These are phyloP conservation scores for Trichoderma arundinaceum DNA, from an alignment of 2,329 filamentous ascomycete species.

Conservation along the genomic window DNA sequence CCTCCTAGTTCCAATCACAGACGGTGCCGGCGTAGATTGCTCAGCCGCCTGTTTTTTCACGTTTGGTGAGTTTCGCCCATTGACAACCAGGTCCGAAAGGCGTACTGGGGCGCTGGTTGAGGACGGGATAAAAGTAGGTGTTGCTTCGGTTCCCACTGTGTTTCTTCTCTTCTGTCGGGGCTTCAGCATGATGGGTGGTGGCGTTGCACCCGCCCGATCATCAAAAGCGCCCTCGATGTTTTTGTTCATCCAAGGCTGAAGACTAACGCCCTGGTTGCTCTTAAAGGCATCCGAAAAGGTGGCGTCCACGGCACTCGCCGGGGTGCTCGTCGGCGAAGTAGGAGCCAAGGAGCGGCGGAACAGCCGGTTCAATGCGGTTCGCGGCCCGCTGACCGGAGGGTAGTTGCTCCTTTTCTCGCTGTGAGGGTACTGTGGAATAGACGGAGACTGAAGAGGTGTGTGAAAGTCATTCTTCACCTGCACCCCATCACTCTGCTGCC, in stretches of 20 bases:
- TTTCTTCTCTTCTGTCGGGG: conserved; percentile 42
- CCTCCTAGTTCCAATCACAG: conserved; percentile 41
- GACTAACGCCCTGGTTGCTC: conserved; percentile 36
- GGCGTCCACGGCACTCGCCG: conserved; percentile 30
- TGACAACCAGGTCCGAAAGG: conserved; percentile 15
- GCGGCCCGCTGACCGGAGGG: conserved; percentile 54
- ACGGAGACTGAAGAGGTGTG: conserved; percentile 38
- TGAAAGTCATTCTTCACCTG: conserved; percentile 39
- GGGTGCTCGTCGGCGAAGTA: conserved; percentile 33
- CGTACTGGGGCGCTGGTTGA: conserved; percentile 31
- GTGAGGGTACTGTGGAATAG: conserved; percentile 30
- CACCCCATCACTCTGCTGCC: conserved; percentile 42
- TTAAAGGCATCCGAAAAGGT: conserved; percentile 33
- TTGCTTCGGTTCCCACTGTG: conserved; percentile 36
- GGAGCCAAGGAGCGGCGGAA: conserved; percentile 58
- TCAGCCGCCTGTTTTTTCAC: conserved; percentile 15
- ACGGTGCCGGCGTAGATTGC: conserved; percentile 30
- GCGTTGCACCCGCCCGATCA: conserved; percentile 57
- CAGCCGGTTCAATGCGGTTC: conserved; percentile 55
- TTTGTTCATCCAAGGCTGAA: conserved; percentile 50
- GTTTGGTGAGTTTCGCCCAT: conserved; percentile 12
- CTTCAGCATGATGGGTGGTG: conserved; percentile 61
- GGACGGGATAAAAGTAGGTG: conserved; percentile 33
- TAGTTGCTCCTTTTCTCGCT: conserved; percentile 52
- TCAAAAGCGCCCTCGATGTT: conserved; percentile 49